Conservation (phyloP, 1,284 basidiomycete genomes). For the Cystobasidium sp. region DNA sequence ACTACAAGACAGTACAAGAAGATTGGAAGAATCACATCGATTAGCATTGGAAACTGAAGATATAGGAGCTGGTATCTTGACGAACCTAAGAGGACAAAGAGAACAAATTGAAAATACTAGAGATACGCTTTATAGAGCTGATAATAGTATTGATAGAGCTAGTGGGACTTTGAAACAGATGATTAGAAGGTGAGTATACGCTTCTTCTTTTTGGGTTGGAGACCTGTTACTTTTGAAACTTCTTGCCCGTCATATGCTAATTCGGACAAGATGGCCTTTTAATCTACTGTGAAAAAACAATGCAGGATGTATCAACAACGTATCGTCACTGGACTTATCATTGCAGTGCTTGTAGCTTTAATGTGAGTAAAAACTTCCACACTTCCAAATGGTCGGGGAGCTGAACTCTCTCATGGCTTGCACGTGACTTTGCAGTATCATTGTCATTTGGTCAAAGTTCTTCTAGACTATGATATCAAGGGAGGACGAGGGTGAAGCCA, state of each 20-base stretch:
- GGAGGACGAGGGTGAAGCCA: no score
- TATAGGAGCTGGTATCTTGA: slow-evolving; percentile 88
- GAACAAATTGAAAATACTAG: slow-evolving; percentile 95
- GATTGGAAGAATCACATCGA: slow-evolving; percentile 86
- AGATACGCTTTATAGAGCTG: slow-evolving; percentile 69
- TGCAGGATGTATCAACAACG: slow-evolving; percentile 54
- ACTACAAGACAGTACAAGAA: slow-evolving; percentile 60
- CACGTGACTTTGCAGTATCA: slow-evolving; percentile 15
- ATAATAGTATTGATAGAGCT: slow-evolving; percentile 64
- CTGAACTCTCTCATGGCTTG: neutral
- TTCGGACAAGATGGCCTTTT: slow-evolving; percentile 19
- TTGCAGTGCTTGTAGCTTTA: slow-evolving; percentile 52
- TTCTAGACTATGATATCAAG: neutral
- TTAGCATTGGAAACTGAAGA: slow-evolving; percentile 96
- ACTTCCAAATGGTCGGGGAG: no score
- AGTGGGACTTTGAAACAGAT: slow-evolving; percentile 66
- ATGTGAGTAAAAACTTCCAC: slow-evolving; percentile 44
- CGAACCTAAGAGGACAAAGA: slow-evolving; percentile 81
- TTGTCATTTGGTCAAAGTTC: slow-evolving; percentile 44
- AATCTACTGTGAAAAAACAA: neutral
- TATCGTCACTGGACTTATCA: slow-evolving; percentile 53
- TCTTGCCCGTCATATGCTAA: neutral
- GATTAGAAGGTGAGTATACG: slow-evolving; percentile 63
- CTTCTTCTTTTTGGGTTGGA: neutral
- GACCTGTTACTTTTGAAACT: neutral